Evolutionary conservation across 306 rosid species (phyloP).

Genomic region (Gleditsia sinensis): DNA sequence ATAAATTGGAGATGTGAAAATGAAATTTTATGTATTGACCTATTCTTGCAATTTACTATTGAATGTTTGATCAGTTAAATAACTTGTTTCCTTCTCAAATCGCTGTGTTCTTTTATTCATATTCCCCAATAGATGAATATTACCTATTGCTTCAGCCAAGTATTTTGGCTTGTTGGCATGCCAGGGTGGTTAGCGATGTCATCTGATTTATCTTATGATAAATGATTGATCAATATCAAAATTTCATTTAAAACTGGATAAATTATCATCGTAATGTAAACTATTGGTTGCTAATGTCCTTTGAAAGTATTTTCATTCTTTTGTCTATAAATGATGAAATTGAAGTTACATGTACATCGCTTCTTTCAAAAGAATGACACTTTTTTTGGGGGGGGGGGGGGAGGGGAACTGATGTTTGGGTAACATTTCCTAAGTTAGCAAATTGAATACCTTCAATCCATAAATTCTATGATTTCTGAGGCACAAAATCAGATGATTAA

Average conservation of each 20-base stretch:
- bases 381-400: no score
- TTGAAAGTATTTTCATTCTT: background rate
- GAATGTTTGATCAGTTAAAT: constrained; percentile 8
- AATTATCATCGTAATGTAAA: background rate
- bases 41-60: background rate
- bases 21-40: background rate
- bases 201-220: background rate
- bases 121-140: background rate
- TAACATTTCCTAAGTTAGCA: no score
- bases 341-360: no score
- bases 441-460: no score
- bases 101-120: background rate
- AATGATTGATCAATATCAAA: background rate
- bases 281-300: background rate
- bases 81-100: constrained; percentile 1
- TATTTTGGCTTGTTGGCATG: background rate
- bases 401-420: no score
- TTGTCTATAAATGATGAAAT: no score
- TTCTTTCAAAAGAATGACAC: no score
- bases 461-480: no score
- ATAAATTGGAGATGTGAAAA: background rate
- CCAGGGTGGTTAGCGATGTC: background rate
- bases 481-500: no score
- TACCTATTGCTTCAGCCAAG: background rate
- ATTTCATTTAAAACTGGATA: background rate